phyloP scores from a whole-genome alignment of 2,329 filamentous ascomycete species.

The Colletotrichum zoysiae region DNA sequence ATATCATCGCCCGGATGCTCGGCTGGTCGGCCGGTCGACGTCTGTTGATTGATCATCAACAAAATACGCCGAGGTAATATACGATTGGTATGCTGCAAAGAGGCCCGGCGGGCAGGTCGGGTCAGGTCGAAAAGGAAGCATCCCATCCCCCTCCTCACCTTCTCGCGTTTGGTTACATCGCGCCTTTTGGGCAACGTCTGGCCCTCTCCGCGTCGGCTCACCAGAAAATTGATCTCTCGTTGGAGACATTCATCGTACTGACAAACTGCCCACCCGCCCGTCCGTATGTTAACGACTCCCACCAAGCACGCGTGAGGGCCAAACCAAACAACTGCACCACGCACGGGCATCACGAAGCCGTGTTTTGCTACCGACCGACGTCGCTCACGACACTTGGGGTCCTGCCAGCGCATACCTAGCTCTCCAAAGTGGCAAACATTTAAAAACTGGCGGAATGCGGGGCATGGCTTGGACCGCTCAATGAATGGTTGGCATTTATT shows the following conservation, averaged over 20 bases:
- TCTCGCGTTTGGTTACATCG: constrained; percentile 5
- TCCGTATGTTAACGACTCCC: no score
- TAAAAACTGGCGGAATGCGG: constrained; percentile 18
- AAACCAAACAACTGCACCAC: constrained; percentile 1
- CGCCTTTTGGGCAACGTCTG: background rate
- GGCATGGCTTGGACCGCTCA: constrained; percentile 23
- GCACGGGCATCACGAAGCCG: background rate
- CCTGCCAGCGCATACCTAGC: background rate
- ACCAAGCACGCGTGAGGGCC: no score
- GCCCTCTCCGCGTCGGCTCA: constrained; percentile 30
- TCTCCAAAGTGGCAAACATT: constrained; percentile 1
- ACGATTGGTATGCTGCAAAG: background rate
- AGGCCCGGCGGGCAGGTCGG: background rate
- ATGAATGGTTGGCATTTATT: constrained; percentile 6
- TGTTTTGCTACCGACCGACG: constrained; percentile 1
- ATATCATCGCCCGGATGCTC: background rate
- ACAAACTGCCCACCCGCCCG: no score
- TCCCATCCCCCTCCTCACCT: background rate
- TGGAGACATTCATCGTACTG: no score
- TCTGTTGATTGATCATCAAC: background rate
- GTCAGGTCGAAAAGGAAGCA: background rate
- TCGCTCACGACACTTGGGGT: background rate
- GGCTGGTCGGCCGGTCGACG: background rate
- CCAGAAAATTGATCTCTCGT: constrained; percentile 25
- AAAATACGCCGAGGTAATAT: background rate